Evolutionary conservation across 371 early-diverging fungal genomes (phyloP), one percentile per base, ranked within the genome.

Genomic region (Lichtheimia hyalospora): DNA sequence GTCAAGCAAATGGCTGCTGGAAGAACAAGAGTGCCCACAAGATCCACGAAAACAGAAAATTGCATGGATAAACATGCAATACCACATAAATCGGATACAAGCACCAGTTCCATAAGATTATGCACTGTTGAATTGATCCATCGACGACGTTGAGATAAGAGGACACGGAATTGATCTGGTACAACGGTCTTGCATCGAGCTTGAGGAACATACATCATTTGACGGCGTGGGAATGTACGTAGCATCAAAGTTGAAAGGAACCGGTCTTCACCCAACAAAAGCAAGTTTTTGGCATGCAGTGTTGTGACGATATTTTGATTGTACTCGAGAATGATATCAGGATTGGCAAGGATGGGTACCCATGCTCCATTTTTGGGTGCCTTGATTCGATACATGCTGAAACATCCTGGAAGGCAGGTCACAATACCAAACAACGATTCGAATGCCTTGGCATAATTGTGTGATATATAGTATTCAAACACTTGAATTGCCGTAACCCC

Each of bases 401-500:
- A 93, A 64, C 95, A 99, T n/a, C 99, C 99, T 3, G 99, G 99
- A 49, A 98, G 79, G 79, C 99, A 98, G 4, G 99, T 96, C n/a
- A 98, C 97, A 64, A 94, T 94, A 58, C 99, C 99, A 84, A 96
- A 98, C n/a, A 96, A 81, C 40, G 90, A 88, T 73, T 98, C 99
- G 70, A 97, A 98, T 0, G 93, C 90, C 67, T 98, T 98, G 39
- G 89, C 87, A 42, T 95, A 85, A 71, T 97, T 96, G 74, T 98
- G 99, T 20, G 92, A 91, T 39, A 96, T 90, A 69, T 94, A 96
- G 77, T 98, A 98, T 77, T 98, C 99, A 79, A 95, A 98, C 7
- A 89, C 96, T 64, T 80, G 79, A 43, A 80, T 81, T 2, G 75
- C 75, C 5, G 82, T 68, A 2, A 78, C 78, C 78, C 79, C 80